Evolutionary conservation across 2,329 filamentous ascomycete genomes (phyloP).

Genomic region (Pestalotiopsis sp.): DNA sequence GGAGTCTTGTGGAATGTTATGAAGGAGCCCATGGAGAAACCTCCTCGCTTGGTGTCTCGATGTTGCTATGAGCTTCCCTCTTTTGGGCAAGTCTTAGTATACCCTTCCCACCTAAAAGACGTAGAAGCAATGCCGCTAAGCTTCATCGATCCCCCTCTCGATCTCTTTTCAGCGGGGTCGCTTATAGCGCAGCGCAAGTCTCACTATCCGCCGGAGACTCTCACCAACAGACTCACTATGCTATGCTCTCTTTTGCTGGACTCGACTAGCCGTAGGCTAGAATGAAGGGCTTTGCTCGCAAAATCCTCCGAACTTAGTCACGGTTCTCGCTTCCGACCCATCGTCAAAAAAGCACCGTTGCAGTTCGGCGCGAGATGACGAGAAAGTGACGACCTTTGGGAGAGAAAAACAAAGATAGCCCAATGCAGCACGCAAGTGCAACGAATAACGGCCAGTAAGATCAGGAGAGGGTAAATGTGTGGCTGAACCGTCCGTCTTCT

Average conservation of each 20-base stretch:
- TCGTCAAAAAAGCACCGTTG: neutral
- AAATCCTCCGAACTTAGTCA: neutral
- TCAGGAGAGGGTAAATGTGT: slow-evolving; percentile 29
- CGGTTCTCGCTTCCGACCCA: neutral
- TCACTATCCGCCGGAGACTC: neutral
- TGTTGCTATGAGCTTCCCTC: slow-evolving; percentile 32
- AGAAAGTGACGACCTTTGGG: neutral
- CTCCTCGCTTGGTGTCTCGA: slow-evolving; percentile 32
- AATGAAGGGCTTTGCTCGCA: neutral
- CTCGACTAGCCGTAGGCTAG: neutral
- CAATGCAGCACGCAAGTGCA: slow-evolving; percentile 37
- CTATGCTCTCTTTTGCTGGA: neutral
- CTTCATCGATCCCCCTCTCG: neutral
- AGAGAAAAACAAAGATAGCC: neutral
- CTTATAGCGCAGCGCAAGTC: neutral
- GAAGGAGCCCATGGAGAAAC: slow-evolving; percentile 44
- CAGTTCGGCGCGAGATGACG: neutral
- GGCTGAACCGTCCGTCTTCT: slow-evolving; percentile 39
- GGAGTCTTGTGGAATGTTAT: slow-evolving; percentile 43
- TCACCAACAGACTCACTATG: neutral
- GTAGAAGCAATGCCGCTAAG: slow-evolving; percentile 8
- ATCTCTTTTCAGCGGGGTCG: neutral
- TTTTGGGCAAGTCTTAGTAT: slow-evolving; percentile 6
- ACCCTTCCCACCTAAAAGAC: neutral
- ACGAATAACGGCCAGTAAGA: slow-evolving; percentile 33